Base-by-base conservation (phyloP, 83 land plant genomes). In the Picea abies region DNA sequence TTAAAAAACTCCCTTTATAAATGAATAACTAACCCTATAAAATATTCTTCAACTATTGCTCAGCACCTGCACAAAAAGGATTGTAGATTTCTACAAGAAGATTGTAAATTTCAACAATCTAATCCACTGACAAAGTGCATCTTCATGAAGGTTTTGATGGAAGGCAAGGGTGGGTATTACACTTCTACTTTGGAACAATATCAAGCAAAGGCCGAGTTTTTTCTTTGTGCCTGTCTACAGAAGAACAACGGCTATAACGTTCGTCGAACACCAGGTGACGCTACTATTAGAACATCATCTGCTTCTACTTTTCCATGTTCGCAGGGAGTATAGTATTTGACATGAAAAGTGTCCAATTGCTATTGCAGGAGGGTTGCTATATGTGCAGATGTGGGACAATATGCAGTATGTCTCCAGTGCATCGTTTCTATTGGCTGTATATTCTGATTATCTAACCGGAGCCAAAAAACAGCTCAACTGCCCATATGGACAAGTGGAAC, bases 381-480 rank as follows among this genome's bases (percentile, higher is more conserved):
- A 83, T 84, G 81, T 86, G 11, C 83, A 89, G 69, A 82, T 85
- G 66, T 96, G 98, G 98, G 94, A 96, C 90, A 96, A 96, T 88
- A 87, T 96, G 94, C 98, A 96, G 79, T 92, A 94, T 64, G 98
- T 96, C 44, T 84, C 95, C 37, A 76, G 84, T 29, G 94, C 97
- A n/a, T 67, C 97, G 2, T 94, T 94, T 81, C 83, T 92, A 10
- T 87, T 92, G 52, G 84, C 92, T 0, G 83, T 90, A 5, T 91
- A 90, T 89, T 85, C 92, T 4, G 95, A 96, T 35, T 86, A 88
- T 64, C 87, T 92, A 62, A 47, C 73, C 4, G 65, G 80, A 11
- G 44, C 91, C 22, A 79, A 83, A 71, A 84, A 88, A 81, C 66
- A 67, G 70, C 81, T 93, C 44, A 65, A 80, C 1, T 92, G 96